Conservation (phyloP, 768 basidiomycete species). For the Leucocoprinus sp. region DNA sequence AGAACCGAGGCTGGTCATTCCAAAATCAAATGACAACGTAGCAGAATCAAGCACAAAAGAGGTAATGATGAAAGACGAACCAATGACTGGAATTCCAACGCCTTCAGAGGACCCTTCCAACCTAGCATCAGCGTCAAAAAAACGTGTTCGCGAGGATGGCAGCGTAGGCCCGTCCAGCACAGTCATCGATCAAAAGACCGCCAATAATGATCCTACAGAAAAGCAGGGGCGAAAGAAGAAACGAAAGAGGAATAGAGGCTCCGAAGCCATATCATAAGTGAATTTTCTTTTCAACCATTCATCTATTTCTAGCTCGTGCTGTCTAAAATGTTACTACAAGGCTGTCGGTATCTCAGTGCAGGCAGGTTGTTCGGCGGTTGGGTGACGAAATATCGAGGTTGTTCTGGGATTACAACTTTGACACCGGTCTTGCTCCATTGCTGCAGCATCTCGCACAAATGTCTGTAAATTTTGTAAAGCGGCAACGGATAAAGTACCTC, state of each 20-base stretch:
- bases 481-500: no score
- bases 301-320: no score
- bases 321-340: no score
- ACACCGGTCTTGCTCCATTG: no score
- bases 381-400: no score
- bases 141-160: neutral
- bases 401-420: no score
- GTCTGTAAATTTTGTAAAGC: no score
- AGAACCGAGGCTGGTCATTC: constrained; percentile 61
- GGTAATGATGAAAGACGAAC: neutral
- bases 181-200: neutral
- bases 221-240: constrained; percentile 7
- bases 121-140: neutral
- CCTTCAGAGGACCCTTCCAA: neutral
- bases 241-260: neutral
- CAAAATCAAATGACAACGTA: constrained; percentile 16
- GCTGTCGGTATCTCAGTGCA: no score
- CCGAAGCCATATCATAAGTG: no score
- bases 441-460: no score
- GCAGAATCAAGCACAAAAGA: neutral
- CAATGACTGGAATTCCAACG: neutral
- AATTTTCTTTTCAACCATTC: no score
- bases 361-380: no score
- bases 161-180: neutral
- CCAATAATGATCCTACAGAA: neutral